phyloP scores from a whole-genome alignment of 2,329 filamentous ascomycete species.

The Diaporthe ilicicola region DNA sequence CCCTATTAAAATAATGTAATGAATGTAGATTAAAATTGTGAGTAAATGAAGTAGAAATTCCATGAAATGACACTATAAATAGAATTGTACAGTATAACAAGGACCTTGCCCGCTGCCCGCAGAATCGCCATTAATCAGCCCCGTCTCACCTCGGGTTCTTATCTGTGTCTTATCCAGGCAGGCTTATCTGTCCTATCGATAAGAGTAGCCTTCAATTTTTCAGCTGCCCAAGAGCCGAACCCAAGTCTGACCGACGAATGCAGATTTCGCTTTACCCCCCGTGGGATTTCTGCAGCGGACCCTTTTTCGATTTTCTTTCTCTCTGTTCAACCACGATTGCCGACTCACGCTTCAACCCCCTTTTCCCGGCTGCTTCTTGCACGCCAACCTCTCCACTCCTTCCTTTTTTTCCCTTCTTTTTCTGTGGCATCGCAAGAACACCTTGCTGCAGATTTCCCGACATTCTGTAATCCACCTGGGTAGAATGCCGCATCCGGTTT shows the following conservation, averaged over 20 bases:
- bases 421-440: slow-evolving; percentile 1
- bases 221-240: slow-evolving; percentile 20
- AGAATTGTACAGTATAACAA: not conserved
- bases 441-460: not conserved
- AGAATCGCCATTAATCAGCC: slow-evolving; percentile 6
- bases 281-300: slow-evolving; percentile 12
- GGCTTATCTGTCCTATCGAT: slow-evolving; percentile 6
- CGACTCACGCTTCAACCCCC: slow-evolving; percentile 8
- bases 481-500: slow-evolving; percentile 37
- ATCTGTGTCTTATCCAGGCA: not conserved
- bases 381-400: slow-evolving; percentile 33
- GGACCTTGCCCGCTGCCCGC: not conserved
- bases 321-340: not conserved
- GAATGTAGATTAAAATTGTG: too few relatives aligned
- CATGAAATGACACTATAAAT: not conserved
- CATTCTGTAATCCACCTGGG: slow-evolving; percentile 19
- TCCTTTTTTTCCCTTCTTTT: not conserved
- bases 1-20: too few relatives aligned
- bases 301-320: slow-evolving; percentile 18
- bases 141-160: not conserved
- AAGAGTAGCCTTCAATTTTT: slow-evolving; percentile 13
- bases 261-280: slow-evolving; percentile 19
- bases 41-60: too few relatives aligned
- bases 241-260: slow-evolving; percentile 18
- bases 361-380: slow-evolving; percentile 25